Conservation (phyloP, 257 asterid species). For the Leptodermis oblonga region DNA sequence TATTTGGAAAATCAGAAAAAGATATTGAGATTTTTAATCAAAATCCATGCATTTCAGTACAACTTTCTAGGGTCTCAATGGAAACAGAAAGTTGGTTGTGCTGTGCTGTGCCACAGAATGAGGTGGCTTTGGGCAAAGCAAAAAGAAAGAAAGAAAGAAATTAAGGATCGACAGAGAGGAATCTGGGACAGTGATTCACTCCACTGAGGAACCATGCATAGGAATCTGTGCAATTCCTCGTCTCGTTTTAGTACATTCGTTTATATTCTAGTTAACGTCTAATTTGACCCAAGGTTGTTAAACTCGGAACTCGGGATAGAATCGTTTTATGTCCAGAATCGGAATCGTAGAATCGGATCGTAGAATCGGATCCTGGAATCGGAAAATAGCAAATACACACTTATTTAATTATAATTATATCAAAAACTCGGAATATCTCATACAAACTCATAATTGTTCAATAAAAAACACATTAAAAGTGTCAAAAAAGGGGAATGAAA, state of each 20-base stretch:
- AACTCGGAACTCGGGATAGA: too few species aligned
- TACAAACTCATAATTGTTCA: too few species aligned
- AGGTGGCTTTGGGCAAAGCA: neutral
- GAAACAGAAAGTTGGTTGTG: neutral
- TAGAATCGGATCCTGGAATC: too few species aligned
- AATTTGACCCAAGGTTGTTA: neutral
- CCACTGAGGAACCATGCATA: constrained; percentile 20
- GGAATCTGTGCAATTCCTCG: constrained; percentile 41
- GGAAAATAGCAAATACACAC: too few species aligned
- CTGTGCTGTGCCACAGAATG: neutral
- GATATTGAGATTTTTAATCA: constrained; percentile 1
- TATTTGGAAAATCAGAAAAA: constrained; percentile 25
- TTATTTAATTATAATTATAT: too few species aligned
- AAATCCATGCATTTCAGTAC: constrained; percentile 26
- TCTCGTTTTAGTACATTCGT: constrained; percentile 18
- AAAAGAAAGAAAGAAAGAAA: constrained; percentile 21
- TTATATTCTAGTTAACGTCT: neutral
- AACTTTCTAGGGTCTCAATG: constrained; percentile 21
- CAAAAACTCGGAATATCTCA: too few species aligned
- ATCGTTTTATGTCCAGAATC: too few species aligned
- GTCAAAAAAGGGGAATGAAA: too few species aligned
- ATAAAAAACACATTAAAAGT: too few species aligned
- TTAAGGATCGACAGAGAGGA: constrained; percentile 7
- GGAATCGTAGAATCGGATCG: too few species aligned
- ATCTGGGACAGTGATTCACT: constrained; percentile 21